Conservation (phyloP, 768 basidiomycete species). For the Kwoniella heveanensis region DNA sequence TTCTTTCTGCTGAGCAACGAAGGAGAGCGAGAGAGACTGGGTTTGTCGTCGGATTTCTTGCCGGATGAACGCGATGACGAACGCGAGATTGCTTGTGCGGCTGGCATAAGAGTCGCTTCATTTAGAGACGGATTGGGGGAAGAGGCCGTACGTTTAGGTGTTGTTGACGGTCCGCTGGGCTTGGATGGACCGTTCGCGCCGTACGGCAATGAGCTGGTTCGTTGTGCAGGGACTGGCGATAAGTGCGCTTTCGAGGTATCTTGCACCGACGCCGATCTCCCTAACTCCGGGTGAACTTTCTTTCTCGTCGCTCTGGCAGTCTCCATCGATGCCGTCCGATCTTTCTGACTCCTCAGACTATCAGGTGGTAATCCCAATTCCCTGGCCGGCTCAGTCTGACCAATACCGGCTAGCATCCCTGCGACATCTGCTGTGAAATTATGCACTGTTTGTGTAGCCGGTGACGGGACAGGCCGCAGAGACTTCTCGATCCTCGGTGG, state of each 20-base stretch:
- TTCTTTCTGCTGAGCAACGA: conserved; percentile 5
- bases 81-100: neutral
- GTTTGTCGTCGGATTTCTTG: neutral
- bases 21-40: neutral
- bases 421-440: conserved; percentile 46
- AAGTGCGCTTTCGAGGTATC: conserved; percentile 2
- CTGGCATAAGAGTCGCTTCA: conserved; percentile 11
- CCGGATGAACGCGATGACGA: conserved; percentile 18
- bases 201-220: conserved; percentile 29
- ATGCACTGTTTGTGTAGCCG: conserved; percentile 9
- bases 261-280: conserved; percentile 7
- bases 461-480: conserved; percentile 8
- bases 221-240: conserved; percentile 23
- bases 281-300: conserved; percentile 24
- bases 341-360: conserved; percentile 15
- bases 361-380: conserved; percentile 51
- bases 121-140: conserved; percentile 15
- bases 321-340: conserved; percentile 9
- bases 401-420: conserved; percentile 48
- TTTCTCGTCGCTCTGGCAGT: conserved; percentile 13
- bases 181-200: neutral
- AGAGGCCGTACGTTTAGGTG: conserved; percentile 23
- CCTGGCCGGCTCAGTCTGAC: conserved; percentile 38
- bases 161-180: neutral
- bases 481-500: neutral